A percentile compares a stretch with the other conserved stretches of the same genome.
These are phyloP conservation scores for Starmera caribaea DNA, from an alignment of 805 yeast genomes.

Conservation along the genomic window DNA sequence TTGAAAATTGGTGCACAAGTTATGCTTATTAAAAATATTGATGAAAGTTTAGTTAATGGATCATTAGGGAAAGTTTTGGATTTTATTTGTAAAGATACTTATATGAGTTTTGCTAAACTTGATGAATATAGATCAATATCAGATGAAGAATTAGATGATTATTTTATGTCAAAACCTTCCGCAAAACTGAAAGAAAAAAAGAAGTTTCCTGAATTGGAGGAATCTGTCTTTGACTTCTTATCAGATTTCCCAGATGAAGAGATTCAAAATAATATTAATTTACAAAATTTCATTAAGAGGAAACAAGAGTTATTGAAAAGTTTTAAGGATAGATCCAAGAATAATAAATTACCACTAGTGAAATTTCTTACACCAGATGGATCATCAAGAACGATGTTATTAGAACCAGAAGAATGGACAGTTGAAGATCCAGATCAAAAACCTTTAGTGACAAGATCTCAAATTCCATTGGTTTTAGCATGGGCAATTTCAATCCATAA, in stretches of 20 bases:
- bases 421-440: slow-evolving; percentile 66
- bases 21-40: slow-evolving; percentile 72
- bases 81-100: slow-evolving; percentile 44
- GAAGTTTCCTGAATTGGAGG: slow-evolving; percentile 25
- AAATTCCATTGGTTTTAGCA: slow-evolving; percentile 83
- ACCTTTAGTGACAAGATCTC: slow-evolving; percentile 63
- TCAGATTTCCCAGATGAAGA: slow-evolving; percentile 19
- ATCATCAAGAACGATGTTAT: slow-evolving; percentile 61
- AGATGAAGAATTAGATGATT: slow-evolving; percentile 13
- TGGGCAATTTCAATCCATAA: slow-evolving; percentile 97
- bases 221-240: slow-evolving; percentile 40
- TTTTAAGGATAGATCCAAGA: slow-evolving; percentile 34
- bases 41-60: slow-evolving; percentile 67
- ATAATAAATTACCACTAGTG: slow-evolving; percentile 61
- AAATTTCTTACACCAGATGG: slow-evolving; percentile 67
- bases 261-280: slow-evolving; percentile 16
- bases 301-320: slow-evolving; percentile 36
- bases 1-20: slow-evolving; percentile 72
- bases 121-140: slow-evolving; percentile 10
- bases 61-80: slow-evolving; percentile 62
- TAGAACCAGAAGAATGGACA: slow-evolving; percentile 76
- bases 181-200: slow-evolving; percentile 10
- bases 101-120: slow-evolving; percentile 25
- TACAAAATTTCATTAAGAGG: slow-evolving; percentile 21
- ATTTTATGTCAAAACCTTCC: slow-evolving; percentile 4